A percentile compares a stretch with the other conserved stretches of the same genome.
Conservation (phyloP, 1,284 basidiomycete species). For the Apiotrichum siamense region DNA sequence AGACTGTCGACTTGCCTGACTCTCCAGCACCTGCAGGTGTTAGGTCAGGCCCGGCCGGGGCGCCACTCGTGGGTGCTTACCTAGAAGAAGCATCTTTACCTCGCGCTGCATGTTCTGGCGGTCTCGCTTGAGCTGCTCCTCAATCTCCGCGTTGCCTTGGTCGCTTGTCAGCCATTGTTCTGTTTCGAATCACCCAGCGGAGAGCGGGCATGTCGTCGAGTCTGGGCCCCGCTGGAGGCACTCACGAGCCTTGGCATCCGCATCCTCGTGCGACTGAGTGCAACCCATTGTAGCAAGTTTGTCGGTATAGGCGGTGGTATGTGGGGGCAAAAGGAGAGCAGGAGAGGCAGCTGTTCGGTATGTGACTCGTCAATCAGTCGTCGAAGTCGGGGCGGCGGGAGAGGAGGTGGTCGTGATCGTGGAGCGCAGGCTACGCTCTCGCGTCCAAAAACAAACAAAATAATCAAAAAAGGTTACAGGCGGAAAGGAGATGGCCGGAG, state of each 20-base stretch:
- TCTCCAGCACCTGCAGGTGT: constrained; percentile 61
- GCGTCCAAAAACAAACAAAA: too few relatives aligned
- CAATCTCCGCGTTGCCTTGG: constrained; percentile 79
- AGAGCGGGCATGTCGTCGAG: not conserved
- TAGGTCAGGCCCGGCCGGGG: not conserved
- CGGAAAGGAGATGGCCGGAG: not conserved
- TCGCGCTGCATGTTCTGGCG: constrained; percentile 87
- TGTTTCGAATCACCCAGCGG: not conserved
- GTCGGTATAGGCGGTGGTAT: not conserved
- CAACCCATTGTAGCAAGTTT: constrained; percentile 44
- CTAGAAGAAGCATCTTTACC: constrained; percentile 71
- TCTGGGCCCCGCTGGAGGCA: constrained; percentile 1
- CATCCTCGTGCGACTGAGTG: constrained; percentile 48
- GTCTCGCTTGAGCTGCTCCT: constrained; percentile 89
- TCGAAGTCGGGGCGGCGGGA: too few relatives aligned
- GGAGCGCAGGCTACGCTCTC: too few relatives aligned
- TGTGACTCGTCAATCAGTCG: not conserved
- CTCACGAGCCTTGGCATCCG: constrained; percentile 46
- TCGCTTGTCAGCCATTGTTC: not conserved
- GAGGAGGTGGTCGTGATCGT: too few relatives aligned
- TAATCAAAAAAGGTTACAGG: not conserved
- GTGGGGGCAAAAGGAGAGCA: not conserved
- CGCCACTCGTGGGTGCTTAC: constrained; percentile 33
- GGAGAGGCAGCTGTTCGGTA: not conserved
- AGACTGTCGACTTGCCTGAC: constrained; percentile 81